Base-by-base conservation (phyloP, 2,329 filamentous ascomycete genomes). In the Podosphaera aphanis region DNA sequence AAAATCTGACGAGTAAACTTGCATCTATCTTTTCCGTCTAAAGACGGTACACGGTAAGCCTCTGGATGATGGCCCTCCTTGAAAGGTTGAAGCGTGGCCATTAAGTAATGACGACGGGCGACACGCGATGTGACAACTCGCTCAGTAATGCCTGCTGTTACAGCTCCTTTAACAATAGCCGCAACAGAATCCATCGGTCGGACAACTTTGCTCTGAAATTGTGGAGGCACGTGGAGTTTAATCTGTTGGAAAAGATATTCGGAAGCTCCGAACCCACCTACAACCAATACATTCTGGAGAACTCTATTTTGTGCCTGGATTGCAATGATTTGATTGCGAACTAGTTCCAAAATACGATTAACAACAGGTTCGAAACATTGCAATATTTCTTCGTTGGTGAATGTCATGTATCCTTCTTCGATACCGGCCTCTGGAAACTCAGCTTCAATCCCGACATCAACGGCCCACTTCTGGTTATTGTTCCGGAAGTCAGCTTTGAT, bases 401-500 rank as follows among this genome's bases (percentile, higher is more conserved):
- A 98, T 2, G 88, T 95, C 90, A 98, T 98, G 68, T 94, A 95
- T 44, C 90, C 88, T 64, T 98, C 90, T 65, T 95, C 90, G 55
- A 98, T 95, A 55, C 85, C 86, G 27, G 90, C 90, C 60, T 95
- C 90, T 35, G 88, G 88, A 66, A 92, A 95, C 60, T 95, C 90
- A 38, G 88, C 85, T 68, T 98, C 90, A 57, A 98, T 95, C 59
- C 90, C 90, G 43, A 98, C 90, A 60, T 98, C 90, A 18, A 95
- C 86, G 39, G 90, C 90, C 90, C 90, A 95, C 63, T 95, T 95
- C 64, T 95, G 88, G 43, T 88, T 86, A 62, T 94, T 95, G 68
- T 95, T 95, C 52, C 90, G 77, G 78, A 98, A 98, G 63, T 95
- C 90, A 43, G 90, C 90, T 71, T 98, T 98, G 73, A 98, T 94